Percentiles rank a stretch among this genome's conserved stretches.
Evolutionary conservation across 2,329 filamentous ascomycete species (phyloP).

Genomic region (Paecilomyces fulvus): DNA sequence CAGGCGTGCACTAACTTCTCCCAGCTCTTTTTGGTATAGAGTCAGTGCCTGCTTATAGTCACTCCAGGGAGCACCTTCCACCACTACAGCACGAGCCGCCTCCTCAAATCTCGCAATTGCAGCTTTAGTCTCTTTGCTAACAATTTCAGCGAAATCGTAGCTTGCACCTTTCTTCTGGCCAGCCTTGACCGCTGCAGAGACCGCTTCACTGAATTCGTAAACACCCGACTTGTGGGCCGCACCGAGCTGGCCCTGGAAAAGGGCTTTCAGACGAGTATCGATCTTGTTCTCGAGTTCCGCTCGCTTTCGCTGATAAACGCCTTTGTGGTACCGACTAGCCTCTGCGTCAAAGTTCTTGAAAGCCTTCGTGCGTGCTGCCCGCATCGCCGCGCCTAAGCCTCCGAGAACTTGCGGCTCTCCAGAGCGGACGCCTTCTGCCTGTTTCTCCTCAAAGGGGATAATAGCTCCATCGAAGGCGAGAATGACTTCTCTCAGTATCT

Average conservation of each 20-base stretch:
- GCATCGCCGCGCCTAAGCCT: conserved; percentile 67
- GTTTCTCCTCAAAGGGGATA: conserved; percentile 73
- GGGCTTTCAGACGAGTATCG: conserved; percentile 74
- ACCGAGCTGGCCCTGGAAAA: conserved; percentile 81
- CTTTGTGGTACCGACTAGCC: conserved; percentile 93
- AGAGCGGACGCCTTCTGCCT: conserved; percentile 63
- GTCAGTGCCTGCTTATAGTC: conserved; percentile 72
- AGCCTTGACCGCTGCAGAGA: conserved; percentile 75
- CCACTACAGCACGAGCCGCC: conserved; percentile 64
- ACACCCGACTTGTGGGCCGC: conserved; percentile 87
- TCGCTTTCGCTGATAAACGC: conserved; percentile 79
- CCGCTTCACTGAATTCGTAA: conserved; percentile 73
- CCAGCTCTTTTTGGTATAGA: conserved; percentile 82
- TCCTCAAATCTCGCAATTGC: conserved; percentile 66
- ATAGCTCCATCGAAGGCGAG: conserved; percentile 76
- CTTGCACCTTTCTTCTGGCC: conserved; percentile 84
- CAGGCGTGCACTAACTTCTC: conserved; percentile 74
- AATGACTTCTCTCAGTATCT: conserved; percentile 85
- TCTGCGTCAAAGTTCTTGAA: conserved; percentile 81
- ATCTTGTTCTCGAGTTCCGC: conserved; percentile 79
- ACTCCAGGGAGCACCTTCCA: conserved; percentile 78
- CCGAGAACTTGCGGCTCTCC: conserved; percentile 66
- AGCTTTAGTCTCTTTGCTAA: conserved; percentile 71
- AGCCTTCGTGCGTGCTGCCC: conserved; percentile 60
- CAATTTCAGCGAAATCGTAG: conserved; percentile 95